These are phyloP conservation scores for Sechiopsis laciniata DNA, from an alignment of 306 rosid species.

Conservation along the genomic window DNA sequence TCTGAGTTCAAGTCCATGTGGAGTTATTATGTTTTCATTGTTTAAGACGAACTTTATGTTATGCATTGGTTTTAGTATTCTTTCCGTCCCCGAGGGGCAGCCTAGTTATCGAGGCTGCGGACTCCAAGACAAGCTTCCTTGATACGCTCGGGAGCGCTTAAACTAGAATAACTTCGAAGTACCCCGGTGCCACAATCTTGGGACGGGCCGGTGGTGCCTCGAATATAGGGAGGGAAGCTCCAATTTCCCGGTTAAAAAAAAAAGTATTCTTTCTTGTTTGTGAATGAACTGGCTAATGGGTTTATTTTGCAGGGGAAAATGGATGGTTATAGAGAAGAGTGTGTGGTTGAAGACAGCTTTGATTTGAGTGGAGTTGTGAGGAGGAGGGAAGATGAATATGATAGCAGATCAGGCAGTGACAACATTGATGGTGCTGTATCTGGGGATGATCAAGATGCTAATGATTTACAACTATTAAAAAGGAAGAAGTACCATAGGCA, in stretches of 20 bases:
- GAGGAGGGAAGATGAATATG: constrained; percentile 66
- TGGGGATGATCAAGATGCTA: constrained; percentile 71
- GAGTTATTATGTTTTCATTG: not conserved
- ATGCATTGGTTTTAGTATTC: not conserved
- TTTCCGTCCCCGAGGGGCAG: too few relatives aligned
- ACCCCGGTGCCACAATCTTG: too few relatives aligned
- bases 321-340: constrained; percentile 56
- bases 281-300: constrained; percentile 18
- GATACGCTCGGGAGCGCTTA: too few relatives aligned
- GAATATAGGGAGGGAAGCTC: too few relatives aligned
- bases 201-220: too few relatives aligned
- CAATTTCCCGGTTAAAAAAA: too few relatives aligned
- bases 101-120: too few relatives aligned
- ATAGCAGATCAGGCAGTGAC: constrained; percentile 82
- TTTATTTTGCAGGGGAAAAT: constrained; percentile 48
- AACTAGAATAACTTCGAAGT: too few relatives aligned
- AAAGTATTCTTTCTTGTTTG: constrained; percentile 14
- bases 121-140: too few relatives aligned
- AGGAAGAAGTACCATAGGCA: constrained; percentile 86
- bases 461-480: constrained; percentile 37
- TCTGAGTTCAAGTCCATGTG: too few relatives aligned
- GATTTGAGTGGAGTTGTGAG: constrained; percentile 47
- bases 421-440: constrained; percentile 55
- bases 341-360: constrained; percentile 46
- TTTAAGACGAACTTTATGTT: not conserved